phyloP scores from a whole-genome alignment of 495 filamentous ascomycete species.

The Podospora fimiseda region DNA sequence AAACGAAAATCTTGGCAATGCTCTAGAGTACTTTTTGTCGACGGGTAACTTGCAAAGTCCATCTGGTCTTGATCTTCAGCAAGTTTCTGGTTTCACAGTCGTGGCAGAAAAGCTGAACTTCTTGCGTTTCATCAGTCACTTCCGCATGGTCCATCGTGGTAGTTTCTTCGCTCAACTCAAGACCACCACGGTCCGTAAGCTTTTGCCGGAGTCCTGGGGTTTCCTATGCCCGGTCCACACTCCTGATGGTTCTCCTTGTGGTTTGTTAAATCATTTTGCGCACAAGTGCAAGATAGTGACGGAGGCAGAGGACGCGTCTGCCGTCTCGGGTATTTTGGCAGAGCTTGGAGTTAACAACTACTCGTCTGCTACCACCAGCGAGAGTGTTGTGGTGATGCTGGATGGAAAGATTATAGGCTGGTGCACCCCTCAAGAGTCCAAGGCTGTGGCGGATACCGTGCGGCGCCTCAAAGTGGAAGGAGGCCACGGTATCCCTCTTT shows the following conservation, averaged over 20 bases:
- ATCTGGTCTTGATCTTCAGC: constrained; percentile 88
- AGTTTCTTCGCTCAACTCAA: constrained; percentile 98
- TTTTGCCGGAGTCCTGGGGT: constrained; percentile 94
- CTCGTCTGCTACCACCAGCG: constrained; percentile 66
- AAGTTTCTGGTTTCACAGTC: constrained; percentile 88
- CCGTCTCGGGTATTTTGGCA: constrained; percentile 61
- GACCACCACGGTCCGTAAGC: constrained; percentile 91
- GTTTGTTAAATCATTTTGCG: constrained; percentile 87
- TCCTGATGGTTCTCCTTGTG: constrained; percentile 91
- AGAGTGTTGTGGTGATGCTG: constrained; percentile 80
- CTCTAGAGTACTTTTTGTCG: constrained; percentile 89
- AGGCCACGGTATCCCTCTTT: constrained; percentile 69
- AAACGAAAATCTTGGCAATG: constrained; percentile 81
- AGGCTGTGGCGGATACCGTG: constrained; percentile 70
- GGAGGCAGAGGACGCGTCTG: constrained; percentile 58
- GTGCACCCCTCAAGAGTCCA: constrained; percentile 77
- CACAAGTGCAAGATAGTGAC: constrained; percentile 93
- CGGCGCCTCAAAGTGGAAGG: constrained; percentile 95
- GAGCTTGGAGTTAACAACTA: constrained; percentile 69
- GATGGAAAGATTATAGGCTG: constrained; percentile 87
- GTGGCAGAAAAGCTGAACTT: constrained; percentile 99
- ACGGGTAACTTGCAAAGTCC: constrained; percentile 90
- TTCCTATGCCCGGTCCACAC: constrained; percentile 98
- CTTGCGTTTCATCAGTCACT: constrained; percentile 96
- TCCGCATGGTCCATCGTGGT: constrained; percentile 97